Percentiles rank a stretch among this genome's conserved stretches.
These are phyloP conservation scores for Neostapfia colusana DNA, from an alignment of 176 grass and related monocot genomes.

Conservation along the genomic window DNA sequence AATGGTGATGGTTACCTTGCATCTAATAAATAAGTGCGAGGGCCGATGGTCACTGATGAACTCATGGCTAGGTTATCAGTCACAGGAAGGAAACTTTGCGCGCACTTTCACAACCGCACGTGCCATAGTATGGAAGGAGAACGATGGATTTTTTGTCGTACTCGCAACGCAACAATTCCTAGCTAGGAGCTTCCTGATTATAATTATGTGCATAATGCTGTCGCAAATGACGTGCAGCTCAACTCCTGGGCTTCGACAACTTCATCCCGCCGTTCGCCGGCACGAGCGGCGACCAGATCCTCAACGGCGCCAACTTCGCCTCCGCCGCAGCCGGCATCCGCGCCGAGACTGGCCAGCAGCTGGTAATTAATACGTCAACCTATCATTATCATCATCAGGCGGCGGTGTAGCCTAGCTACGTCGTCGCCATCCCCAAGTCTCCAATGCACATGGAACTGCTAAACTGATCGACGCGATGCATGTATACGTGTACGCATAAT, in stretches of 20 bases:
- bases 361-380: conserved; percentile 33
- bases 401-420: too few relatives aligned
- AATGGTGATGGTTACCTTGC: conserved; percentile 18
- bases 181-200: neutral
- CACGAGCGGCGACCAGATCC: conserved; percentile 57
- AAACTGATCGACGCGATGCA: neutral
- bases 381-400: too few relatives aligned
- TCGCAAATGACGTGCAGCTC: conserved; percentile 41
- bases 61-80: neutral
- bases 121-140: neutral
- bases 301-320: conserved; percentile 87
- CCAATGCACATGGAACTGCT: too few relatives aligned
- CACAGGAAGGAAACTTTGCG: neutral
- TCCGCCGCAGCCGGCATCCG: conserved; percentile 98
- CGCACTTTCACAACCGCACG: neutral
- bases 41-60: neutral
- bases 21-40: neutral
- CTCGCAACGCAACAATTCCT: neutral
- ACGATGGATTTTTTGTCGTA: neutral
- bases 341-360: conserved; percentile 86
- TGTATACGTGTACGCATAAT: too few relatives aligned
- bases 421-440: too few relatives aligned
- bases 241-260: conserved; percentile 77
- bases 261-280: conserved; percentile 78
- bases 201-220: neutral